Evolutionary conservation across 2,329 filamentous ascomycete species (phyloP), one percentile per base, ranked within the genome.

Genomic region (Cladophialophora immunda): DNA sequence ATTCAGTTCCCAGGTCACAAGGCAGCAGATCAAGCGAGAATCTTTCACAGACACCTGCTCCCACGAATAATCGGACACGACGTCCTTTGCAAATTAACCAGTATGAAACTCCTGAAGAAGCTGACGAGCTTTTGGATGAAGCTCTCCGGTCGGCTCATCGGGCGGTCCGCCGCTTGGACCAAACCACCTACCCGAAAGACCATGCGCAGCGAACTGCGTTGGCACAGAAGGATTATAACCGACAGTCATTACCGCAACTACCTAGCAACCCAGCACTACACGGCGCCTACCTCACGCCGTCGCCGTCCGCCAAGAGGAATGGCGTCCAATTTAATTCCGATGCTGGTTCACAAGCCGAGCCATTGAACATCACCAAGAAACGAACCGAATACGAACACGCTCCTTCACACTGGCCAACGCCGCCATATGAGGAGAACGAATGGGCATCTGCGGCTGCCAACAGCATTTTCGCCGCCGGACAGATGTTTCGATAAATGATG

Each of bases 21-120:
- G 68, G 67, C 17, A 63, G 67, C 36, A 66, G 70, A 29, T 70
- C 69, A 11, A 66, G 62, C 32, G 71, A 73, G 22, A 68, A 66
- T 52, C 65, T 62, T 3, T 57, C 85, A 50, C 84, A 87, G 15
- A 79, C 77, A 54, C 76, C 78, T 13, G 84, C 86, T 0, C 91
- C 92, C 0, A 86, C 93, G 59, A 93, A 92, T 0, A 93, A 90
- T 77, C 86, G 94, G 11, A 95, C 93, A 15, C 86, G 94, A 66
- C 87, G 93, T 67, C 90, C 92, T 13, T 86, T 96, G 55, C 85
- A 87, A 68, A 83, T 85, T 77, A 90, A 92, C 73, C 90, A 92
- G 69, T 97, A 98, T 76, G 95, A 99, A 76, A 94, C 94, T 0
- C 93, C 95, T 0, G 94, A 97, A 74, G 95, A 99, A 79, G 94